Evolutionary conservation across 495 filamentous ascomycete genomes (phyloP), one percentile per base, ranked within the genome.

Genomic region (Aspergillus wentii): DNA sequence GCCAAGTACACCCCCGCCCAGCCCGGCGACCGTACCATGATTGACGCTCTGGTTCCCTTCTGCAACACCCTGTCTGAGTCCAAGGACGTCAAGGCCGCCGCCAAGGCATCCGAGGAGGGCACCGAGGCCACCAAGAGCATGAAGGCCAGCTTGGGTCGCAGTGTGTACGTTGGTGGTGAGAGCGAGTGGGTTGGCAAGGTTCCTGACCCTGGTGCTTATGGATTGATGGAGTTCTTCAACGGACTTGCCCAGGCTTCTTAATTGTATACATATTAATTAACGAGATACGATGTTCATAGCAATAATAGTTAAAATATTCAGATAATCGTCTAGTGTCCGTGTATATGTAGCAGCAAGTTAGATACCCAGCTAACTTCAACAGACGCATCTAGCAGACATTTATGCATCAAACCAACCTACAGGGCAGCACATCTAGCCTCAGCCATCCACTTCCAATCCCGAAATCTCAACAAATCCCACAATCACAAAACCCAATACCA

Each of bases 181-280:
- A 76, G 86, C 49, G 67, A 74, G 31, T 90, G 90, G 39, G 66
- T 83, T 25, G 68, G 68, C 13, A 76, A 86, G 48, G 79, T 96
- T 6, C 89, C 91, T 8, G 92, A 98, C 61, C 92, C 92, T 2
- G 92, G 92, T 5, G 92, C 92, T 17, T 84, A 78, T 72, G 94
- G 87, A 26, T 64, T 95, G 48, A 83, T 73, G 15, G 78, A 80
- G 49, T 88, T 98, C 54, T 80, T 95, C 59, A 63, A 72, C 38
- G 92, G 90, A 0, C 41, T 98, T 43, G 84, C 83, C 0, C 76
- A 76, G 28, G 79, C 66, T 25, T 17, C 48, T 30, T 59, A 44
- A 41, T 29, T 5, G 16, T 17, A 11, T 19, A 15, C 2, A n/a
- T 6, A 18, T 25, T 4, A 27, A n/a, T 25, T 25, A 13, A 28